Base-by-base conservation (phyloP, 2,329 filamentous ascomycete genomes). In the Fusarium graminum region DNA sequence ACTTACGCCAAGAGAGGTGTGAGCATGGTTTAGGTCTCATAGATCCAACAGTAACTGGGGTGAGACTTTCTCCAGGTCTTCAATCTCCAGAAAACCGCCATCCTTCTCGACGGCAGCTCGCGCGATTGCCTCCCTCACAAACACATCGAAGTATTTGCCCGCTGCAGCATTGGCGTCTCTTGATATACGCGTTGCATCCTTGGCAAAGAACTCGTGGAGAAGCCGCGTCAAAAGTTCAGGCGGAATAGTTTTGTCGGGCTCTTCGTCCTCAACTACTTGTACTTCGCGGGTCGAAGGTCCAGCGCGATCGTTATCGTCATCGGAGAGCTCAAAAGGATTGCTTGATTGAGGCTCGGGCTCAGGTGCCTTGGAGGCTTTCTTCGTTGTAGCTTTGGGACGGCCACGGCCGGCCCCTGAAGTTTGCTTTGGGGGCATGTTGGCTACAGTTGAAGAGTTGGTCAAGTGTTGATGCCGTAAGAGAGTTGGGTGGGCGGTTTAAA, bases 31-130 rank as follows among this genome's bases (percentile, higher is more conserved):
- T 19, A 25, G 22, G 30, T 6, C 28, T 69, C 80, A 97, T 65
- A 97, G 91, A 78, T 98, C 94, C 76, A 97, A 83, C 71, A 97
- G 79, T 73, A 97, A 80, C 78, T 97, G 92, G 54, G 92, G 92
- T 14, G 92, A 91, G 71, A 96, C 83, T 78, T 92, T 95, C 80
- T 97, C 94, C 61, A 98, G 75, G 80, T 97, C 94, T 74, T 96
- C 93, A 43, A 96, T 90, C 86, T 95, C 92, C 34, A 94, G 76
- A 74, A 94, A 93, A 6, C 86, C 88, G 59, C 87, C 83, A 30
- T 82, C 82, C 74, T 90, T 89, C 81, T 92, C 91, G 59, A 88
- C 88, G 11, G 89, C 87, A 38, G 92, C 89, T 74, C 94, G 81
- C 16, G 93, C 92, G 75, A 98, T 88, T 2, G 93, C 92, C 80